Conservation (phyloP, 2,329 filamentous ascomycete genomes). For the Fusarium temperatum region DNA sequence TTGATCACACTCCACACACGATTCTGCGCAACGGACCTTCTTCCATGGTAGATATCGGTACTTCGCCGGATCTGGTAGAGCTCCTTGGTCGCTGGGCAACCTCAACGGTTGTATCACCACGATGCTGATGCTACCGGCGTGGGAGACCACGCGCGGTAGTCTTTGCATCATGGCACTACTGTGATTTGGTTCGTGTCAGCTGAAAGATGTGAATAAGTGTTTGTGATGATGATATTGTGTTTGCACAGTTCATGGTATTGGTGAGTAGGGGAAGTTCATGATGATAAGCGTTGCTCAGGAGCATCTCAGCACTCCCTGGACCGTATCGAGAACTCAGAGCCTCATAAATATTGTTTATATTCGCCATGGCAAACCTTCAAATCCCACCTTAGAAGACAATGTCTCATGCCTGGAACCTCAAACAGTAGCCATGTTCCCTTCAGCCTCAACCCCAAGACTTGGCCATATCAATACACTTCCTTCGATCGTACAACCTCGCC, state of each 20-base stretch:
- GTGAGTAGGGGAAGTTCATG: neutral
- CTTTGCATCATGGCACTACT: neutral
- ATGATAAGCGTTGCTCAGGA: neutral
- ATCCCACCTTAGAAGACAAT: accelerated
- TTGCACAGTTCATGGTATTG: neutral
- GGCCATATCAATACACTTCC: neutral
- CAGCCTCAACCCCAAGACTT: neutral
- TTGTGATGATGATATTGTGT: neutral
- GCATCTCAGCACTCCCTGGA: neutral
- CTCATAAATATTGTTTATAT: neutral
- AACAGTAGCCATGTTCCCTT: neutral
- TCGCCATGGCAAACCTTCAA: accelerated
- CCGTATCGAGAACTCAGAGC: neutral
- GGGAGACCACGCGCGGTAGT: neutral
- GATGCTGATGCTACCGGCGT: neutral
- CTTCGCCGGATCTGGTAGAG: constrained; percentile 5
- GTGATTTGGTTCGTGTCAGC: neutral
- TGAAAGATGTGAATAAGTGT: neutral
- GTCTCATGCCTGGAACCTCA: accelerated
- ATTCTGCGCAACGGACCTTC: neutral
- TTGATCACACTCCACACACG: neutral
- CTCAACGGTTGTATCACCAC: constrained; percentile 6
- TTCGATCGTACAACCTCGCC: constrained; percentile 8
- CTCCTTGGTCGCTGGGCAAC: constrained; percentile 16
- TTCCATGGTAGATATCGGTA: neutral